phyloP scores from a whole-genome alignment of 768 basidiomycete species.

The Pisolithus albus region DNA sequence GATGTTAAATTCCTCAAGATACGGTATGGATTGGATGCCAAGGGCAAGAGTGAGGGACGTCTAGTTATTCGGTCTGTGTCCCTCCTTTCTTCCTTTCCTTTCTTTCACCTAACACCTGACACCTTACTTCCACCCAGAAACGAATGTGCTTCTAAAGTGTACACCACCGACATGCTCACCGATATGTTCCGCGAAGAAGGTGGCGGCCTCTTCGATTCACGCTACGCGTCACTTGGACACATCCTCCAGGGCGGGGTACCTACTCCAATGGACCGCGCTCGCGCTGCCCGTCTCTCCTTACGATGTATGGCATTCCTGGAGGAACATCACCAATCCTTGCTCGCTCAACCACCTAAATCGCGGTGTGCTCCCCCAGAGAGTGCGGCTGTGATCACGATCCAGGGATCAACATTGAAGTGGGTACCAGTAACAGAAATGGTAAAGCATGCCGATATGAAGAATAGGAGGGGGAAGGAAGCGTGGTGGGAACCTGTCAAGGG shows the following conservation, averaged over 20 bases:
- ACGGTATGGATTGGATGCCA: constrained; percentile 77
- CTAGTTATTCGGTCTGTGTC: constrained; percentile 76
- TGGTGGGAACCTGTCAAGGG: constrained; percentile 76
- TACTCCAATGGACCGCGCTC: constrained; percentile 88
- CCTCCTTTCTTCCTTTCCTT: neutral
- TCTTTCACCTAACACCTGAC: neutral
- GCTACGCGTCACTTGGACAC: constrained; percentile 94
- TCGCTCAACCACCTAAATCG: constrained; percentile 42
- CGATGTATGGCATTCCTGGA: constrained; percentile 96
- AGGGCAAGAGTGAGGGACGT: constrained; percentile 88
- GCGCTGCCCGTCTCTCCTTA: constrained; percentile 82
- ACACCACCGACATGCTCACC: constrained; percentile 86
- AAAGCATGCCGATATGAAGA: constrained; percentile 83
- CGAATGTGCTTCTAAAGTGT: constrained; percentile 81
- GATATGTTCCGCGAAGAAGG: constrained; percentile 96
- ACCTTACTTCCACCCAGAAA: constrained; percentile 42
- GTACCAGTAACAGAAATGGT: constrained; percentile 82
- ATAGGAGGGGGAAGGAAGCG: constrained; percentile 66
- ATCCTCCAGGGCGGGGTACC: constrained; percentile 95
- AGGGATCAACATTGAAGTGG: constrained; percentile 74
- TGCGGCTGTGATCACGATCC: constrained; percentile 89
- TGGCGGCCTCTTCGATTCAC: constrained; percentile 84
- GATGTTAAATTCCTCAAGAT: constrained; percentile 88
- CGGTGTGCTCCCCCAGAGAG: constrained; percentile 55
- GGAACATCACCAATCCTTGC: constrained; percentile 57